phyloP scores from a whole-genome alignment of 2,329 filamentous ascomycete species.

The Gnomoniopsis sp. region DNA sequence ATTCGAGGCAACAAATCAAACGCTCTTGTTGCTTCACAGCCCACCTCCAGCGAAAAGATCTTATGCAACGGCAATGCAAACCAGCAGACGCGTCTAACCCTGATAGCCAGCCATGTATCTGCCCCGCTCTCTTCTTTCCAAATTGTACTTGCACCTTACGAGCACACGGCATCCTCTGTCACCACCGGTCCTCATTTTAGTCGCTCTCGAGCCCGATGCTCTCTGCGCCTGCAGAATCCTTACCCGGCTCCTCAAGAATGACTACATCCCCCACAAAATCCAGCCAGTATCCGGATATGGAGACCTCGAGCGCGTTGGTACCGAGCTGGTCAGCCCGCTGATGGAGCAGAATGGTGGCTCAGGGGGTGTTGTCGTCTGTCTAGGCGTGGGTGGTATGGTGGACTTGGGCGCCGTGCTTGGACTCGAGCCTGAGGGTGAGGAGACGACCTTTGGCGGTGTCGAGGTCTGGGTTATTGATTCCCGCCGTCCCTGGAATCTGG shows the following conservation, averaged over 20 bases:
- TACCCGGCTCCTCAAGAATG: conserved; percentile 88
- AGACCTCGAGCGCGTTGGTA: conserved; percentile 77
- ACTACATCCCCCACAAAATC: conserved; percentile 97
- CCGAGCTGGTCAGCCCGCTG: conserved; percentile 79
- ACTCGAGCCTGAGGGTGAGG: conserved; percentile 64
- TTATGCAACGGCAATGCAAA: conserved; percentile 31
- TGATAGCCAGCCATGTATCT: conserved; percentile 72
- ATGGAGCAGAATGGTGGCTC: conserved; percentile 78
- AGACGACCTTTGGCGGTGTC: conserved; percentile 73
- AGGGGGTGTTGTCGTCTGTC: conserved; percentile 85
- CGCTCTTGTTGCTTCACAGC: background rate
- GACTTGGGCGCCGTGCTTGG: conserved; percentile 80
- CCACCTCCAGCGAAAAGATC: conserved; percentile 9
- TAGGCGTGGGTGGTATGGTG: conserved; percentile 88
- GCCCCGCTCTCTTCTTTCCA: conserved; percentile 81
- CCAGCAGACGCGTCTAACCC: conserved; percentile 29
- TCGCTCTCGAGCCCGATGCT: conserved; percentile 90
- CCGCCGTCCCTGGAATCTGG: conserved; percentile 88
- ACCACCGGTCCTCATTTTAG: conserved; percentile 85
- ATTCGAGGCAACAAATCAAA: background rate
- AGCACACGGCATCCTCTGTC: conserved; percentile 84
- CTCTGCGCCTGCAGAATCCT: conserved; percentile 94
- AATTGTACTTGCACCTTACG: conserved; percentile 87
- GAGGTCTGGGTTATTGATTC: conserved; percentile 95
- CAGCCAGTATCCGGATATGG: conserved; percentile 91